Percentiles rank a stretch among this genome's conserved stretches.
These are phyloP conservation scores for Claviceps sp. DNA, from an alignment of 2,329 filamentous ascomycete genomes.

Conservation along the genomic window DNA sequence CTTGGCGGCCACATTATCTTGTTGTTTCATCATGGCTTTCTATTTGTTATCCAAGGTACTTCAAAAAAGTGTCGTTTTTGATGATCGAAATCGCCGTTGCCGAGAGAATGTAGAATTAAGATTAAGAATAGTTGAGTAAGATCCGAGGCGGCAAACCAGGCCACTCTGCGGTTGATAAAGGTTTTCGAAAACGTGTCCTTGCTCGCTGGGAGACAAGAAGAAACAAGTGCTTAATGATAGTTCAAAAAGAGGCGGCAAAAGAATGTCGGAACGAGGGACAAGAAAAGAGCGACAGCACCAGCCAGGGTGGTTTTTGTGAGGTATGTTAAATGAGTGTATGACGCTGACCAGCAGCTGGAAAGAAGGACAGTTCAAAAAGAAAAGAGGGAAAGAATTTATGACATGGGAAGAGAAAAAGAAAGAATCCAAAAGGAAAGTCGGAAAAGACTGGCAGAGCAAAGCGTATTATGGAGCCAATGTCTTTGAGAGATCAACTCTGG, in stretches of 20 bases:
- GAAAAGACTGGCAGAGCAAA: slow-evolving; percentile 15
- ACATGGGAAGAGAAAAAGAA: slow-evolving; percentile 13
- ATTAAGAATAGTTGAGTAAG: not conserved
- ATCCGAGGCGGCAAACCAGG: slow-evolving; percentile 10
- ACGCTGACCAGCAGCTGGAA: slow-evolving; percentile 19
- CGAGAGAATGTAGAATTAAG: not conserved
- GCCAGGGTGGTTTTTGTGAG: no score
- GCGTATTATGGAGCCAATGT: slow-evolving; percentile 6
- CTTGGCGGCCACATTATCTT: slow-evolving; percentile 49
- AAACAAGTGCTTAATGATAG: not conserved
- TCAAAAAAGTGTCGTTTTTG: not conserved
- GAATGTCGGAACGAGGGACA: no score
- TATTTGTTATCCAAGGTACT: slow-evolving; percentile 12
- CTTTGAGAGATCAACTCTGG: not conserved
- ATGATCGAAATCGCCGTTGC: not conserved
- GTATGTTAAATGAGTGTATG: no score
- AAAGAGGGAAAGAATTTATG: slow-evolving; percentile 10
- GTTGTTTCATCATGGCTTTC: slow-evolving; percentile 39
- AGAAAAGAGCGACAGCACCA: no score
- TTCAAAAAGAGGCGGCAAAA: slow-evolving; percentile 14
- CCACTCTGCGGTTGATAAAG: slow-evolving; percentile 9
- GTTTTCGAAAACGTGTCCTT: not conserved
- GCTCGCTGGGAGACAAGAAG: not conserved
- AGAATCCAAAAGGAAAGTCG: slow-evolving; percentile 6
- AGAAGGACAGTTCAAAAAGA: slow-evolving; percentile 34